A percentile compares a stretch with the other conserved stretches of the same genome.
Evolutionary conservation across 768 basidiomycete genomes (phyloP).

Genomic region (Cyclocybe cylindracea): DNA sequence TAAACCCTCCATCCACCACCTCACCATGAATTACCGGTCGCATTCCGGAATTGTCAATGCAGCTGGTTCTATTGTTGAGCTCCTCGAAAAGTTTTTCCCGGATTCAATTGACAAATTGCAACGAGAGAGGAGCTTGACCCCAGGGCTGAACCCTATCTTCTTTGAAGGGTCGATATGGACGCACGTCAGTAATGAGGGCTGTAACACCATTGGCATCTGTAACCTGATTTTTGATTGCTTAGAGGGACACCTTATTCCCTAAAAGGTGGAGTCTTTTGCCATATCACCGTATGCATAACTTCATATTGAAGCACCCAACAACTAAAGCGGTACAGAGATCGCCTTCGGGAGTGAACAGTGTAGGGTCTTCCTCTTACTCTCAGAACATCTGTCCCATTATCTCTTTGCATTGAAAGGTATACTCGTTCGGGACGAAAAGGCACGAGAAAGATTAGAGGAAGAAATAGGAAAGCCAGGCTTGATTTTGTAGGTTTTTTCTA

Average conservation of each 20-base stretch:
- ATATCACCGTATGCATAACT: background rate
- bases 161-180: conserved; percentile 48
- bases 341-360: conserved; percentile 71
- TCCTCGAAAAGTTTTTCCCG: conserved; percentile 64
- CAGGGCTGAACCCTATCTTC: conserved; percentile 59
- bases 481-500: conserved; percentile 47
- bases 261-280: too few relatives aligned
- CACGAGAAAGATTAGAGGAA: conserved; percentile 44
- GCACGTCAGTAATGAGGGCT: conserved; percentile 20
- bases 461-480: conserved; percentile 61
- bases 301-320: conserved; percentile 3
- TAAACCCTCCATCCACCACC: conserved; percentile 2
- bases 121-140: conserved; percentile 55
- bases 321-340: conserved; percentile 39
- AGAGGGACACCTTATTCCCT: too few relatives aligned
- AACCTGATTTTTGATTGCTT: too few relatives aligned
- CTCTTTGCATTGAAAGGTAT: conserved; percentile 46
- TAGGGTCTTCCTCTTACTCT: conserved; percentile 22
- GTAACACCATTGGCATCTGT: too few relatives aligned
- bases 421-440: conserved; percentile 62
- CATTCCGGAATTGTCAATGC: conserved; percentile 76
- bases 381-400: background rate
- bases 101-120: conserved; percentile 60
- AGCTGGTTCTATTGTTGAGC: conserved; percentile 63
- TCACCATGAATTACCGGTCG: conserved; percentile 68